Evolutionary conservation across 768 basidiomycete species (phyloP), one percentile per base, ranked within the genome.

Genomic region (Gymnopilus dilepis): DNA sequence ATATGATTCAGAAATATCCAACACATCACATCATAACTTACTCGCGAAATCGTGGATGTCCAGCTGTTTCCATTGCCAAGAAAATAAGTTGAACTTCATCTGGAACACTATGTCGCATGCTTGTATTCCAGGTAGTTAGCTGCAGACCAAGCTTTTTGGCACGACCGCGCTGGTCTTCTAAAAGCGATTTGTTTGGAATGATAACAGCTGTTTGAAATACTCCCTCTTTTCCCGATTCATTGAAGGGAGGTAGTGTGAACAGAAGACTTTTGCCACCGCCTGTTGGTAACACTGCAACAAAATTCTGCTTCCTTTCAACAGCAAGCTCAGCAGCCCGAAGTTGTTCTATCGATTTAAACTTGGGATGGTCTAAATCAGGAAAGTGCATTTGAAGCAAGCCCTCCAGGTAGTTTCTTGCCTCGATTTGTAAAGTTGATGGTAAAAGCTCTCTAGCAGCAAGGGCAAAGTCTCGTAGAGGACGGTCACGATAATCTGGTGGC

Each of bases 191-290:
- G 55, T 70, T 72, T 0, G 69, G 67, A 30, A 67, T 48, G 1
- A 69, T 60, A 5, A 68, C 67, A 51, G 62, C 41, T 0, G 68
- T 69, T 1, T 37, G 41, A 15, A 38, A 47, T 0, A 19, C 22
- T 38, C 26, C 21, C 6, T 37, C 11, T 2, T 33, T 34, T 3
- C 3, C 26, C 8, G 9, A 17, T 24, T 66, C 63, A n/a, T 53
- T 45, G 38, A 67, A 58, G 6, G 69, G 22, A 4, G 69, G 66
- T 0, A 72, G 26, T 17, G 65, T 53, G 48, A 59, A 70, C 1
- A 50, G 54, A 1, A 69, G 47, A 41, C 69, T 72, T 43, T 72
- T 72, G 2, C 71, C 69, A 2, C 61, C 58, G 6, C 71, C 71
- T 6, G 71, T 72, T 0, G 71, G 69, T 22, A 72, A 19, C 3